Evolutionary conservation across 23 red algal genomes (phyloP).

Genomic region (Gracilaria caudata): DNA sequence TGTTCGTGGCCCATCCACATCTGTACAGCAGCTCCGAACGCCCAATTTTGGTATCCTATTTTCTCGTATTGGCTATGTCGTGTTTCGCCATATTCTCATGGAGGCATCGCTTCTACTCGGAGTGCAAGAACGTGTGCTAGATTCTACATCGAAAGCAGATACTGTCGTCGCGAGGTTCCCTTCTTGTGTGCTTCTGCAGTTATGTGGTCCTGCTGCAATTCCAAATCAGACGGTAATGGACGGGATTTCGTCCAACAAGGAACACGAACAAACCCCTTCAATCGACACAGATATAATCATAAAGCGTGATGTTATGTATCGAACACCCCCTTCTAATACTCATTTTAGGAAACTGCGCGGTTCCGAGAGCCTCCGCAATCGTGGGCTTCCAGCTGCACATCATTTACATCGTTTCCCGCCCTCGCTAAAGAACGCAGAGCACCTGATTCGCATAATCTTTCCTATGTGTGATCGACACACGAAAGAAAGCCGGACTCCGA

Average conservation of each 20-base stretch:
- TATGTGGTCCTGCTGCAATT: conserved; percentile 22
- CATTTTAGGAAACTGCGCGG: neutral
- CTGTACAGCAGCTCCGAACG: conserved; percentile 23
- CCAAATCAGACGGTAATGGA: neutral
- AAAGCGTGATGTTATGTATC: conserved; percentile 51
- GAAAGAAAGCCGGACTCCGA: neutral
- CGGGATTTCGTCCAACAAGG: neutral
- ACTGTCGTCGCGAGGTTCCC: neutral
- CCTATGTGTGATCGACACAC: neutral
- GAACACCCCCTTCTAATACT: conserved; percentile 4
- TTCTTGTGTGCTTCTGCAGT: conserved; percentile 53
- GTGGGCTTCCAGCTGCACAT: conserved; percentile 8
- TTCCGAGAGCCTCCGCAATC: neutral
- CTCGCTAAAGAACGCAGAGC: neutral
- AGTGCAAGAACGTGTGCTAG: neutral
- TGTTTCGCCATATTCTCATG: conserved; percentile 46
- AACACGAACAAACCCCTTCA: neutral
- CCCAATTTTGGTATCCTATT: conserved; percentile 28
- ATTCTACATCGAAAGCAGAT: conserved; percentile 11
- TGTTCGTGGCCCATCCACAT: conserved; percentile 36
- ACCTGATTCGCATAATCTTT: conserved; percentile 33
- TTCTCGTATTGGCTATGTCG: conserved; percentile 32
- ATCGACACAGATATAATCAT: conserved; percentile 1
- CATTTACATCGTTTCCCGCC: conserved; percentile 41
- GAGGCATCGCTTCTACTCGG: conserved; percentile 14